Base-by-base conservation (phyloP, 345 rosid species). In the Ceriops tagal region DNA sequence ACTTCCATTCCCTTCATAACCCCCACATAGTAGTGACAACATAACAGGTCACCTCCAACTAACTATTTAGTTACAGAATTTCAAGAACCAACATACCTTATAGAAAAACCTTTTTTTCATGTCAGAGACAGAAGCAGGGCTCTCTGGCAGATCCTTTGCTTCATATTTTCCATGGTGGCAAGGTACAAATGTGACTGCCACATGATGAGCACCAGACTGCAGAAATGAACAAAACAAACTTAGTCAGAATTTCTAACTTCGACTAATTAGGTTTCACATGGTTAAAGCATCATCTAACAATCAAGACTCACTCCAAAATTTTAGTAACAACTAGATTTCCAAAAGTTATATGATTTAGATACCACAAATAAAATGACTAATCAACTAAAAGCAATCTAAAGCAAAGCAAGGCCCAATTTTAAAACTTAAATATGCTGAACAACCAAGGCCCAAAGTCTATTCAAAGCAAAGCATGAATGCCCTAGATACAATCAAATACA, bases 81-180 rank as follows among this genome's bases (percentile, higher is more conserved):
- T 31, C 53, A 8, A 5, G 67, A 70, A 73, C 57, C 58, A 62
- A 58, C 74, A 39, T 67, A 86, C 93, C 91, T 79, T 86, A 61
- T 68, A 79, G 18, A 74, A 65, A 70, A 82, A 79, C 60, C 74
- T 77, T 67, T 79, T 87, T 71, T 68, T 79, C 26, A 67, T 30
- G 55, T 79, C 78, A 59, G 85, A 68, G 20, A 74, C 73, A 7
- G 87, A 85, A 59, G 68, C 43, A 39, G 88, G 85, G 75, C 82
- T 79, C 73, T 74, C 76, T 67, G 65, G 65, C 11, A 74, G 81
- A 82, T 85, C 87, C 67, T 79, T 83, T 62, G 70, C 66, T 51
- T 81, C 58, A 61, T 31, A 22, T 61, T 79, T 82, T 78, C 30
- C 81, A 20, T 70, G 77, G 8, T 71, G 66, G 75, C 64, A 70